These are phyloP conservation scores for Micractinium sp. DNA, from an alignment of 139 green algal genomes.

Conservation along the genomic window DNA sequence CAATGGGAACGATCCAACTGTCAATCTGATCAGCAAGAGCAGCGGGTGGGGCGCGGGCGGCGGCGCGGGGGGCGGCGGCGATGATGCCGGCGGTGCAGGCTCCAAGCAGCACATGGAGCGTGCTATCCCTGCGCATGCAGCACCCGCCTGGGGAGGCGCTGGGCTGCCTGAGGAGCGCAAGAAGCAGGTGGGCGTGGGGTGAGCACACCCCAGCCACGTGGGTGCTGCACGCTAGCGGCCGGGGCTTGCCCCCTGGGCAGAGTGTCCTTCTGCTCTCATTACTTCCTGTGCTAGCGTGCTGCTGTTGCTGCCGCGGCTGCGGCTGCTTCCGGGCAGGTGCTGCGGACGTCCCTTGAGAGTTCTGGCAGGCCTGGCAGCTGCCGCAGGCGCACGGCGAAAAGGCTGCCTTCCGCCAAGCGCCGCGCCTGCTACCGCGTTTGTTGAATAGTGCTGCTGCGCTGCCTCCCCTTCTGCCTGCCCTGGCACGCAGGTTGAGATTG, in stretches of 20 bases:
- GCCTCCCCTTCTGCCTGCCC: not conserved
- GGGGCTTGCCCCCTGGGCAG: too few relatives aligned
- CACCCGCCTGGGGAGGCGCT: constrained; percentile 45
- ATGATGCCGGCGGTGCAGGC: not conserved
- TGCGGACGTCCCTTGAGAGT: not conserved
- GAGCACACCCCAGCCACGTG: too few relatives aligned
- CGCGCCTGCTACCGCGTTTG: not conserved
- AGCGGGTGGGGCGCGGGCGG: constrained; percentile 16
- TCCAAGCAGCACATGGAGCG: constrained; percentile 22
- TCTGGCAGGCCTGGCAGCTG: not conserved
- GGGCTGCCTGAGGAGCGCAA: constrained; percentile 50
- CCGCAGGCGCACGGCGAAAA: not conserved
- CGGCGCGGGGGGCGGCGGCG: not conserved
- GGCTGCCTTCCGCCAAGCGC: not conserved
- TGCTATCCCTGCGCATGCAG: constrained; percentile 37
- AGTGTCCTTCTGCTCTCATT: too few relatives aligned
- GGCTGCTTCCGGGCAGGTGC: too few relatives aligned
- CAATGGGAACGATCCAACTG: constrained; percentile 57
- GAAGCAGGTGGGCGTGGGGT: constrained; percentile 21
- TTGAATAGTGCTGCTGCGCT: too few relatives aligned
- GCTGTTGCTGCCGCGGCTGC: too few relatives aligned
- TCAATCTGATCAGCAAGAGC: constrained; percentile 46
- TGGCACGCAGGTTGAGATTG: constrained; percentile 29
- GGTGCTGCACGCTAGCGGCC: too few relatives aligned
- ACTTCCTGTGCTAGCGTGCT: too few relatives aligned